These are phyloP conservation scores for Nasturtium officinale DNA, from an alignment of 345 rosid genomes.

Conservation along the genomic window DNA sequence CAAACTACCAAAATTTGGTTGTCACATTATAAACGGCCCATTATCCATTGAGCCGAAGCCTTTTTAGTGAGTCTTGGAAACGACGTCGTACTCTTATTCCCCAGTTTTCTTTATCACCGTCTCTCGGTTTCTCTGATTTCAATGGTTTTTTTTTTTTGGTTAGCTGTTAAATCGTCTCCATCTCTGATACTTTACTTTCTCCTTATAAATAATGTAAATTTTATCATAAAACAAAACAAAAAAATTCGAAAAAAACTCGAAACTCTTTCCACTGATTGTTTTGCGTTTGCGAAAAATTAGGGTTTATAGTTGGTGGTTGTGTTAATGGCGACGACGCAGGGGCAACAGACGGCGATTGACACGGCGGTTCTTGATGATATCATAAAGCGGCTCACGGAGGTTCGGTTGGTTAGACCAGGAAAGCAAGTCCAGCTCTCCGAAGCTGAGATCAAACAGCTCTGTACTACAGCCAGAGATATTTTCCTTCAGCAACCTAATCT, in stretches of 20 bases:
- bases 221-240: neutral
- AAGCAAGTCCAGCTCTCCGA: slow-evolving; percentile 95
- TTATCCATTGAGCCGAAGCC: neutral
- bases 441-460: slow-evolving; percentile 90
- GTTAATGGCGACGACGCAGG: slow-evolving; percentile 62
- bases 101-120: too few relatives aligned
- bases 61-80: neutral
- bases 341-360: slow-evolving; percentile 59
- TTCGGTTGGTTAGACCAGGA: slow-evolving; percentile 84
- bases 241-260: slow-evolving; percentile 21
- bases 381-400: slow-evolving; percentile 79
- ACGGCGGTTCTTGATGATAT: slow-evolving; percentile 71
- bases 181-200: neutral
- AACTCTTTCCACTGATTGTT: slow-evolving; percentile 35
- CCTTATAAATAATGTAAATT: slow-evolving; percentile 7
- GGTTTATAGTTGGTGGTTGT: slow-evolving; percentile 13
- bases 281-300: slow-evolving; percentile 25
- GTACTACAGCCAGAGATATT: slow-evolving; percentile 72
- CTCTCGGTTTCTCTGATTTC: neutral
- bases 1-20: neutral
- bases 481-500: slow-evolving; percentile 81
- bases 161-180: neutral
- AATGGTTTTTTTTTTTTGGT: neutral
- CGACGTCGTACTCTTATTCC: neutral
- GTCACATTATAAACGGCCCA: slow-evolving; percentile 1